These are phyloP conservation scores for Dioscorea alata DNA, from an alignment of 106 monocot genomes.

Conservation along the genomic window DNA sequence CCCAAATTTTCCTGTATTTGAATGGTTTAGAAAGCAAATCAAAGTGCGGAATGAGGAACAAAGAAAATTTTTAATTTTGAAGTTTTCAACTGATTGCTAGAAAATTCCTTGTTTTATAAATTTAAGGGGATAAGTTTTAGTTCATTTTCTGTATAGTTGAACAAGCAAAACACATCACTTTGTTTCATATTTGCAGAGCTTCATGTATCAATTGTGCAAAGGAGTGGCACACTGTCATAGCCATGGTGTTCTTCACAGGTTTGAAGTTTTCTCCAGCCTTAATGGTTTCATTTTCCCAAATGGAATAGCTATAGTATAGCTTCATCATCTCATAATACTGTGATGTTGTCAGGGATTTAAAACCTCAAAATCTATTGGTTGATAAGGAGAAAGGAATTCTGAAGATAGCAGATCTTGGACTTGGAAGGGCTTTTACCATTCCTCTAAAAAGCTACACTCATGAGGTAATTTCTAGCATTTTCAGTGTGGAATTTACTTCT, in stretches of 20 bases:
- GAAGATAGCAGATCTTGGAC: slow-evolving; percentile 96
- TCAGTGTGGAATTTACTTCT: too few species aligned
- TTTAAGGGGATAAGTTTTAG: too few species aligned
- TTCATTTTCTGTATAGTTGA: too few species aligned
- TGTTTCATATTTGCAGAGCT: slow-evolving; percentile 48
- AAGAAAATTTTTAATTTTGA: too few species aligned
- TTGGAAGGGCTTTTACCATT: slow-evolving; percentile 85
- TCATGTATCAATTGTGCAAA: slow-evolving; percentile 92
- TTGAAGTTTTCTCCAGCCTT: background rate
- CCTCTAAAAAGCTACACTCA: slow-evolving; percentile 98
- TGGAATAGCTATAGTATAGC: background rate
- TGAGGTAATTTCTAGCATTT: slow-evolving; percentile 44
- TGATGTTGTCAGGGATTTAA: slow-evolving; percentile 62
- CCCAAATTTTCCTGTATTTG: too few species aligned
- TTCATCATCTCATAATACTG: background rate
- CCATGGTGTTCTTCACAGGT: slow-evolving; percentile 99
- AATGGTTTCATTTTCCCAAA: background rate
- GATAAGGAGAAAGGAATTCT: slow-evolving; percentile 92
- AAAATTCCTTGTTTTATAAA: too few species aligned
- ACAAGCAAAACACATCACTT: too few species aligned
- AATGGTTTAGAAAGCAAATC: too few species aligned
- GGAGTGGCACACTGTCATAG: slow-evolving; percentile 97
- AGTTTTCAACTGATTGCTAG: too few species aligned
- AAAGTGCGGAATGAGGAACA: too few species aligned
- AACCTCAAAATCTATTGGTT: slow-evolving; percentile 94